These are phyloP conservation scores for Erythrobasidium hasegawianum DNA, from an alignment of 1,284 basidiomycete species.

Conservation along the genomic window DNA sequence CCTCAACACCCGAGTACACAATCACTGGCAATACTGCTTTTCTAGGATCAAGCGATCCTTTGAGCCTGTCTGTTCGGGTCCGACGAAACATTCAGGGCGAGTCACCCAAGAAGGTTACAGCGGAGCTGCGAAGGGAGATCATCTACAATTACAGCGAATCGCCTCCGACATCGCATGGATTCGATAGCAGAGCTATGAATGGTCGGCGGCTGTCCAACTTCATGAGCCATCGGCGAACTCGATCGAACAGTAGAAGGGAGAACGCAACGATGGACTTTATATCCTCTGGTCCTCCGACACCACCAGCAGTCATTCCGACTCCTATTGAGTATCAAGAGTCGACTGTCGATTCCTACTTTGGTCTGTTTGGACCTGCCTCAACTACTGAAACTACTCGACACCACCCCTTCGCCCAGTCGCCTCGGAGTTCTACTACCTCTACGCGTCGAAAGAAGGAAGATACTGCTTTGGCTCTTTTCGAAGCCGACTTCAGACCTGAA, in stretches of 20 bases:
- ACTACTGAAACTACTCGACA: not conserved
- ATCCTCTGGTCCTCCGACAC: conserved; percentile 5
- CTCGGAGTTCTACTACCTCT: conserved; percentile 15
- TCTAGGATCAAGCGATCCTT: conserved; percentile 33
- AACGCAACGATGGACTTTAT: not conserved
- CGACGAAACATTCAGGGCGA: not conserved
- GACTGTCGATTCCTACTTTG: conserved; percentile 7
- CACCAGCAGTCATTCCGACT: not conserved
- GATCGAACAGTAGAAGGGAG: not conserved
- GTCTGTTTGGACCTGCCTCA: not conserved
- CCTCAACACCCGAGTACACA: conserved; percentile 31
- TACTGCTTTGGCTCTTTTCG: conserved; percentile 8
- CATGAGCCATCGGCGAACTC: not conserved
- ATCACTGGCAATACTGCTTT: conserved; percentile 15
- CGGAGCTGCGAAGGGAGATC: conserved; percentile 33
- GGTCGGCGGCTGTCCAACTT: too few relatives aligned
- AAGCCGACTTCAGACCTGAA: conserved; percentile 1
- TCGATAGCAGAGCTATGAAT: too few relatives aligned
- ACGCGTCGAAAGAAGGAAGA: conserved; percentile 10
- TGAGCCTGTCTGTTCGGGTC: conserved; percentile 33
- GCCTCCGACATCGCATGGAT: too few relatives aligned
- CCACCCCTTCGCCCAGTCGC: not conserved
- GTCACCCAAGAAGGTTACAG: conserved; percentile 31
- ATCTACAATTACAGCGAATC: not conserved
- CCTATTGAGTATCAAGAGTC: not conserved